These are phyloP conservation scores for Xylaria sp. DNA, from an alignment of 2,329 filamentous ascomycete species.

Conservation along the genomic window DNA sequence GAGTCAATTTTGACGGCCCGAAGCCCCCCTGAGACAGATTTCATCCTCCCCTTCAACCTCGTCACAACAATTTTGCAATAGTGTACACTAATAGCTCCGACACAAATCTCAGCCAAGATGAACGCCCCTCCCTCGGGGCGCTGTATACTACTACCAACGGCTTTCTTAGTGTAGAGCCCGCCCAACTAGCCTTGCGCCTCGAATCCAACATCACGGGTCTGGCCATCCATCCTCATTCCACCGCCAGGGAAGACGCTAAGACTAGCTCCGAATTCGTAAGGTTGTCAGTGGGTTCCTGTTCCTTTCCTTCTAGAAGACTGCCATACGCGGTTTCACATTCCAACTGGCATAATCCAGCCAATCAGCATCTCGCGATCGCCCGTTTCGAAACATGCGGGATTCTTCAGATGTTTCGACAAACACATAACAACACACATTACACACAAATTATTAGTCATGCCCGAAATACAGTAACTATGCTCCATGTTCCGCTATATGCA, in stretches of 20 bases:
- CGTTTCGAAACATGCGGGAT: conserved; percentile 34
- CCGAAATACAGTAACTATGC: not conserved
- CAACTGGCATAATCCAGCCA: conserved; percentile 9
- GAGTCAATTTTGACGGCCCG: not conserved
- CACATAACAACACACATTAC: not conserved
- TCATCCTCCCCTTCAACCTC: conserved; percentile 11
- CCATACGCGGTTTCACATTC: not conserved
- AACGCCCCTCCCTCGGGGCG: conserved; percentile 11
- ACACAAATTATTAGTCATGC: conserved; percentile 12
- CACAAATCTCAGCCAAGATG: conserved; percentile 11
- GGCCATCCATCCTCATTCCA: conserved; percentile 7
- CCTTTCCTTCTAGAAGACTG: conserved; percentile 26
- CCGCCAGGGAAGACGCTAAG: conserved; percentile 19
- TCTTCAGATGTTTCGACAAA: conserved; percentile 27
- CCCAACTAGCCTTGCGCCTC: conserved; percentile 24
- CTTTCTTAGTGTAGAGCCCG: conserved; percentile 7
- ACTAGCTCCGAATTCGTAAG: conserved; percentile 18
- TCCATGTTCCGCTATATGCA: not conserved
- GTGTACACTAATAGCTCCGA: conserved; percentile 1
- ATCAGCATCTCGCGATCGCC: conserved; percentile 23
- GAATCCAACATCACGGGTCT: conserved; percentile 19
- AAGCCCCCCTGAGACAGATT: conserved; percentile 3
- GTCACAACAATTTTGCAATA: not conserved
- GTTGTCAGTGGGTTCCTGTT: conserved; percentile 11
- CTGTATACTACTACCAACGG: not conserved